A percentile compares a stretch with the other conserved stretches of the same genome.
Evolutionary conservation across 2,329 filamentous ascomycete genomes (phyloP).

Genomic region (Paraconiothyrium sp.): DNA sequence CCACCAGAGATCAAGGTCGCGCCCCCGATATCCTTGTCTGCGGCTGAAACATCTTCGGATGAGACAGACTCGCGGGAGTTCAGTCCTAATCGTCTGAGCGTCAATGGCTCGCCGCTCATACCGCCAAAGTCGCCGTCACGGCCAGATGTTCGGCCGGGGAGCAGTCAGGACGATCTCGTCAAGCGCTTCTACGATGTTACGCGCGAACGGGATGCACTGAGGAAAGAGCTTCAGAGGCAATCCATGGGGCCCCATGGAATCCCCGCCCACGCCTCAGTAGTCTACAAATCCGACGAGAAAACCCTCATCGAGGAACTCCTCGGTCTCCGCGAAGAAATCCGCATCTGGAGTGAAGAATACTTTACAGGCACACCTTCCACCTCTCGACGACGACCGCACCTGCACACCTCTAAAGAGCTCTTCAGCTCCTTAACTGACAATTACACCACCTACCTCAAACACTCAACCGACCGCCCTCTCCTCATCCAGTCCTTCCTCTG

Average conservation of each 20-base stretch:
- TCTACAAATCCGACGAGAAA: slow-evolving; percentile 49
- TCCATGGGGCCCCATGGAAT: slow-evolving; percentile 44
- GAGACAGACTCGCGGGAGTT: slow-evolving; percentile 30
- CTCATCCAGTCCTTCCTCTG: slow-evolving; percentile 50
- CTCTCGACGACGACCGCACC: slow-evolving; percentile 42
- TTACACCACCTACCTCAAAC: slow-evolving; percentile 44
- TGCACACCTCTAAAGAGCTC: slow-evolving; percentile 43
- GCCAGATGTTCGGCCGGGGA: slow-evolving; percentile 40
- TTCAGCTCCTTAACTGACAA: slow-evolving; percentile 48
- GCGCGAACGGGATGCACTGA: slow-evolving; percentile 47
- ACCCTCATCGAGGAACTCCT: slow-evolving; percentile 47
- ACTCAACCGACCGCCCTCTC: slow-evolving; percentile 42
- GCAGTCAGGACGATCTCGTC: slow-evolving; percentile 49
- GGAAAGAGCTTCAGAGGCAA: slow-evolving; percentile 48
- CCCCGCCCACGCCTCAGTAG: slow-evolving; percentile 33
- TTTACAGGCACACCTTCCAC: slow-evolving; percentile 40
- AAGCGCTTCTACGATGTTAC: slow-evolving; percentile 51
- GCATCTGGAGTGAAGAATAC: slow-evolving; percentile 48
- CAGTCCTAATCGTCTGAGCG: slow-evolving; percentile 31
- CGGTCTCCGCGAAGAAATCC: slow-evolving; percentile 46
- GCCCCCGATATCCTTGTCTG: slow-evolving; percentile 17
- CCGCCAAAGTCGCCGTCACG: slow-evolving; percentile 50
- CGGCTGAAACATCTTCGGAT: slow-evolving; percentile 37
- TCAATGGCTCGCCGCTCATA: slow-evolving; percentile 37
- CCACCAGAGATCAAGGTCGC: slow-evolving; percentile 38